Evolutionary conservation across 805 yeast species (phyloP), one percentile per base, ranked within the genome.

Genomic region (Vanderwaltozyma polyspora): DNA sequence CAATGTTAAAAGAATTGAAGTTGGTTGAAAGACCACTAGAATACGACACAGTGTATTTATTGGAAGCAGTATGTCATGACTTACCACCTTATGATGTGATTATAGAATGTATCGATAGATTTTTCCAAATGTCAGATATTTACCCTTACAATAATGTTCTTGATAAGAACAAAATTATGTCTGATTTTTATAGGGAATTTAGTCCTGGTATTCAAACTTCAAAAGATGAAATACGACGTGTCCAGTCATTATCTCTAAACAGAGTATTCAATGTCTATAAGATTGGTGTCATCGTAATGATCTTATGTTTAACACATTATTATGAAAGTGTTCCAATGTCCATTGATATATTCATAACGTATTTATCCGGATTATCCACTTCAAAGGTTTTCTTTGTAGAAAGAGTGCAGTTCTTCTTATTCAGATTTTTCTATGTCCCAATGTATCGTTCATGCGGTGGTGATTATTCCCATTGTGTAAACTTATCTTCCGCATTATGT

Each of bases 371-470:
- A 2, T 42, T 48, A 15, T 26, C 45, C 6, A 42, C 55, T 6
- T 45, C 47, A 2, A 58, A 58, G 31, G 40, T 40, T 9, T 48
- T 41, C 35, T 57, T 39, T 28, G 21, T 55, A 6, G 62, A 58
- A 32, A 45, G 50, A 18, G 44, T 42, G 2, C 61, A 56, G 33
- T 46, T 45, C 27, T 31, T 54, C 7, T 25, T 55, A 14, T 33
- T 55, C n/a, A 32, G 48, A 18, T 37, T 38, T 29, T 35, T 36
- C 14, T 35, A 35, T 22, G n/a, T 18, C 1, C 16, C 24, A 2
- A 19, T 16, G 3, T 40, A 29, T 19, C 13, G 13, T 2, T 12
- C 30, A 4, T 35, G 42, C n/a, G 55, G 49, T 9, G 49, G 50
- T 16, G 60, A 57, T 29, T 37, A 44, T 19, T 35, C 59, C 1